These are phyloP conservation scores for Fusarium sublunatum DNA, from an alignment of 2,329 filamentous ascomycete species.

Conservation along the genomic window DNA sequence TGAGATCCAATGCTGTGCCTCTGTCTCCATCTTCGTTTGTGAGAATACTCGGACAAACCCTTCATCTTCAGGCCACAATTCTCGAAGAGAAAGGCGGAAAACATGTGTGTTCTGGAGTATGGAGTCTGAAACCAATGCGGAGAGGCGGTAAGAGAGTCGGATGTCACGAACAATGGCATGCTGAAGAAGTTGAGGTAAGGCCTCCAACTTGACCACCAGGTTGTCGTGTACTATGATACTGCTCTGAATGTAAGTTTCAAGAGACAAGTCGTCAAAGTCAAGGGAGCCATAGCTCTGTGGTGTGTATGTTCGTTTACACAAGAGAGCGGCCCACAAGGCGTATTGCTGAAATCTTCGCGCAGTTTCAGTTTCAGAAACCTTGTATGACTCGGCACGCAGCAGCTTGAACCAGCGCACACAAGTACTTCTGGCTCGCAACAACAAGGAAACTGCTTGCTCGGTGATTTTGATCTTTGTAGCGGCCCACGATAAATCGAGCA, in stretches of 20 bases:
- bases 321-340: slow-evolving; percentile 64
- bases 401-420: slow-evolving; percentile 62
- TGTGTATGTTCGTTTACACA: slow-evolving; percentile 60
- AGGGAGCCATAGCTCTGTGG: slow-evolving; percentile 7
- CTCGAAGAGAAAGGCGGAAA: slow-evolving; percentile 31
- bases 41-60: slow-evolving; percentile 23
- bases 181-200: slow-evolving; percentile 29
- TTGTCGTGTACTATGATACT: slow-evolving; percentile 43
- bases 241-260: slow-evolving; percentile 39
- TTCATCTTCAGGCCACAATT: slow-evolving; percentile 41
- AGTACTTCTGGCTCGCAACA: slow-evolving; percentile 44
- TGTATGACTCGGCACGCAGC: slow-evolving; percentile 59
- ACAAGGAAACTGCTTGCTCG: slow-evolving; percentile 9
- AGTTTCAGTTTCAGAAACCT: slow-evolving; percentile 52
- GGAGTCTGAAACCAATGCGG: slow-evolving; percentile 7
- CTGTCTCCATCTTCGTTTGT: background rate
- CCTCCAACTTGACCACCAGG: slow-evolving; percentile 39
- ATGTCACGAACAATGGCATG: slow-evolving; percentile 39
- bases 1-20: slow-evolving; percentile 26
- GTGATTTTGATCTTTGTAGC: slow-evolving; percentile 1
- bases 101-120: slow-evolving; percentile 26
- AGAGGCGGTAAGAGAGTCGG: slow-evolving; percentile 36
- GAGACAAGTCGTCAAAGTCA: slow-evolving; percentile 17
- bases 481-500: slow-evolving; percentile 37
- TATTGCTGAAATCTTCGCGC: slow-evolving; percentile 55